Evolutionary conservation across 768 basidiomycete genomes (phyloP).

Genomic region (Agrocybe pediades): DNA sequence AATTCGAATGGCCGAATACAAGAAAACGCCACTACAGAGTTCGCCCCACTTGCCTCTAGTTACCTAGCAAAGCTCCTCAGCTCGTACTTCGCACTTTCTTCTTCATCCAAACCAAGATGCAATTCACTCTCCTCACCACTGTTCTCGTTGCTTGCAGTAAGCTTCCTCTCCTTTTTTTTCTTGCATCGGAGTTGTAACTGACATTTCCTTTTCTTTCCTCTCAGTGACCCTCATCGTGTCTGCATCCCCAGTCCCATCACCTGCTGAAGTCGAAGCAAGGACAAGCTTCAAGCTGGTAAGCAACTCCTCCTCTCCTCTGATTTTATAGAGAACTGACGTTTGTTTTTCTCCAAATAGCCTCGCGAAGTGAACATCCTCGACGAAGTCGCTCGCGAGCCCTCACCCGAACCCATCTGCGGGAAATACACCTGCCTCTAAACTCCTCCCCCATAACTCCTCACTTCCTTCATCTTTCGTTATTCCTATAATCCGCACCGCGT

Average conservation of each 20-base stretch:
- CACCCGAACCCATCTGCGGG: constrained; percentile 11
- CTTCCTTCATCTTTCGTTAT: background rate
- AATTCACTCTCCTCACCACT: constrained; percentile 17
- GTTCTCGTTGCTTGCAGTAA: constrained; percentile 18
- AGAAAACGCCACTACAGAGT: background rate
- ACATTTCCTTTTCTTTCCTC: background rate
- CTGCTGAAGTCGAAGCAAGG: constrained; percentile 10
- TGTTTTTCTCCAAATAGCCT: background rate
- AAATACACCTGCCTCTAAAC: constrained; percentile 13
- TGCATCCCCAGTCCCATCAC: constrained; percentile 15
- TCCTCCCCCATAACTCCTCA: background rate
- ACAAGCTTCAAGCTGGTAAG: constrained; percentile 8
- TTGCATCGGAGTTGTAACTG: too few species aligned
- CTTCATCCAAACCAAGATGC: constrained; percentile 12
- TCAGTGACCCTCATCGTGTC: constrained; percentile 17
- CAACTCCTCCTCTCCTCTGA: background rate
- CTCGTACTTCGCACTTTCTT: background rate
- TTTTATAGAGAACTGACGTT: background rate
- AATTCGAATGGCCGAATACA: background rate
- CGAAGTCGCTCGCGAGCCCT: constrained; percentile 13
- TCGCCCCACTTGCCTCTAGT: background rate
- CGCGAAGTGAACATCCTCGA: constrained; percentile 8
- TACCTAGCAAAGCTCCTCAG: background rate
- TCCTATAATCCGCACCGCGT: background rate
- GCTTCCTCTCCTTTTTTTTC: background rate